Conservation (phyloP, 441 rosid species). For the Pelargonium myrrhifolium region DNA sequence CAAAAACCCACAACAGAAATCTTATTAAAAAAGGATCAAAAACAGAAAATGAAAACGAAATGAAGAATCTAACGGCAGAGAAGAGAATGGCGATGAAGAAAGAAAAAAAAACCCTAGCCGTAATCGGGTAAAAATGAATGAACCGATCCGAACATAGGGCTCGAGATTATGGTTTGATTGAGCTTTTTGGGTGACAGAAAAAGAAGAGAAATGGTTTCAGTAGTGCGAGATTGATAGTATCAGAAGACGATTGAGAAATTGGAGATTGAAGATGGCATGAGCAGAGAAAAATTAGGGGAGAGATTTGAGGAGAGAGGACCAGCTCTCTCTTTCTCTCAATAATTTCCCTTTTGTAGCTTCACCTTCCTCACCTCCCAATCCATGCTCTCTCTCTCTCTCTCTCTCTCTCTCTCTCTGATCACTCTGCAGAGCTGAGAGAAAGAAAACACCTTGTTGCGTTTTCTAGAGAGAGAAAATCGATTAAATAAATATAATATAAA, state of each 20-base stretch:
- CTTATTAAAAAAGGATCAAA: background rate
- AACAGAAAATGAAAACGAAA: background rate
- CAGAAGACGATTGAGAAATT: background rate
- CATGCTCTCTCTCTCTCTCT: no score
- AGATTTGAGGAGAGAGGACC: background rate
- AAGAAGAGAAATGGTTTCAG: background rate
- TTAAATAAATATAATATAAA: background rate
- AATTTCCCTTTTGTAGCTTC: background rate
- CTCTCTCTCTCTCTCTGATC: constrained; percentile 4
- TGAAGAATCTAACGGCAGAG: background rate
- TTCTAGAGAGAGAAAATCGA: constrained; percentile 1
- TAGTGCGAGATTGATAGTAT: no score
- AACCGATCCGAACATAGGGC: background rate
- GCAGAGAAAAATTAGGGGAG: background rate
- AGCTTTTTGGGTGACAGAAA: background rate
- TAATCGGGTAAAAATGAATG: background rate
- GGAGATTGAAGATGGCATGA: background rate
- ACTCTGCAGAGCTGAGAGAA: background rate
- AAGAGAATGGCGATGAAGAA: background rate
- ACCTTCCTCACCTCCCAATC: background rate
- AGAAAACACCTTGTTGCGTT: background rate
- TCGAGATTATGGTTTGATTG: background rate
- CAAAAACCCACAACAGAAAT: background rate
- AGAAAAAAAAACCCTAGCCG: background rate
- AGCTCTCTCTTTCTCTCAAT: background rate